A percentile compares a stretch with the other conserved stretches of the same genome.
These are phyloP conservation scores for Epichloe festucae DNA, from an alignment of 2,329 filamentous ascomycete genomes.

Conservation along the genomic window DNA sequence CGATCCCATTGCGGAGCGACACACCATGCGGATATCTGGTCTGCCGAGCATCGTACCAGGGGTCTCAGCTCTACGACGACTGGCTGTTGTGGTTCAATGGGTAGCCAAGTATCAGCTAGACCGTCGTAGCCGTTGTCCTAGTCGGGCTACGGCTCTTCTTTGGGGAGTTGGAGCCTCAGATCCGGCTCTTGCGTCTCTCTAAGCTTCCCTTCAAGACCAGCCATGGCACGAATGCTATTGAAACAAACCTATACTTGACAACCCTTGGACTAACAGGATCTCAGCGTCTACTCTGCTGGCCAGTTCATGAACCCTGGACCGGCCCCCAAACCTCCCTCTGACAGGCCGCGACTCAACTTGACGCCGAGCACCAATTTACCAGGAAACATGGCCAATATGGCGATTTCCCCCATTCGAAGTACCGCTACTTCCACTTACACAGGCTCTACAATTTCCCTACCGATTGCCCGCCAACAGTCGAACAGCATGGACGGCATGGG, in stretches of 20 bases:
- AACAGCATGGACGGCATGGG: slow-evolving; percentile 50
- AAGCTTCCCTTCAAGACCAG: not conserved
- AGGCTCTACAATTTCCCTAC: slow-evolving; percentile 59
- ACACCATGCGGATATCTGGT: not conserved
- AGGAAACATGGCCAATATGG: slow-evolving; percentile 69
- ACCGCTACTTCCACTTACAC: slow-evolving; percentile 55
- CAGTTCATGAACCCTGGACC: slow-evolving; percentile 96
- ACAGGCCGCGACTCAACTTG: slow-evolving; percentile 69
- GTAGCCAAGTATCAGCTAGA: not conserved
- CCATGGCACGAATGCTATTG: not conserved
- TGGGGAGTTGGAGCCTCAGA: not conserved
- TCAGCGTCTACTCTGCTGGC: slow-evolving; percentile 44
- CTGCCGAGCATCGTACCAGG: not conserved
- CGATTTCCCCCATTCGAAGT: slow-evolving; percentile 53
- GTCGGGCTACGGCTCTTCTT: not conserved
- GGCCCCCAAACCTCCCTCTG: slow-evolving; percentile 76
- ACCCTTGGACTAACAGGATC: slow-evolving; percentile 4
- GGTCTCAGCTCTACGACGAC: not conserved
- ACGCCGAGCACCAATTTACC: slow-evolving; percentile 64
- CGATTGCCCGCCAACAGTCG: slow-evolving; percentile 50
- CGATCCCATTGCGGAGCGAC: not conserved
- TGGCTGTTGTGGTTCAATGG: not conserved
- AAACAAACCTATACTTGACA: not conserved
- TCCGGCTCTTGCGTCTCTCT: not conserved
- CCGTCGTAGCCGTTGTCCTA: not conserved